Base-by-base conservation (phyloP, 2,329 filamentous ascomycete genomes). In the Botrytis elliptica region DNA sequence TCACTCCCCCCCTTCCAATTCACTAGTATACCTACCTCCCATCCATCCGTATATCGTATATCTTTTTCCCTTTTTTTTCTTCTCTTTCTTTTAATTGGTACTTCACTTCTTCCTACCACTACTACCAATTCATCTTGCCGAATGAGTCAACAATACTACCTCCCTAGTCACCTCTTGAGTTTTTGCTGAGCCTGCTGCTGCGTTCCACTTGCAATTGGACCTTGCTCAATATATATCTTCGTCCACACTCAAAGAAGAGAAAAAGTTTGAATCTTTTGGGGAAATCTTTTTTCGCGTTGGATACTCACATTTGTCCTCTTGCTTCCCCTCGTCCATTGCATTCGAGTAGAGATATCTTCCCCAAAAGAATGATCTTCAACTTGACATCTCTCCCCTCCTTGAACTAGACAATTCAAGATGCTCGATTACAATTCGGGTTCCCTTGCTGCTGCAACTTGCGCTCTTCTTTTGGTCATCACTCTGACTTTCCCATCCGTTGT, bases 391-490 rank as follows among this genome's bases (percentile, higher is more conserved):
- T 62, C 33, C 52, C 52, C 33, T 38, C 42, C 14, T 12, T 33
- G 3, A 67, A n/a, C 38, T 49, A 65, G 64, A 33, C 25, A 62
- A 42, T 69, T 62, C 64, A 72, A 62, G 42, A 90, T 72, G 91
- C 87, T 70, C 92, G 91, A 77, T 92, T 94, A 80, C 49, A 70
- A 74, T 72, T 76, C 75, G 67, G 75, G 70, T 71, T 79, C 79
- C 20, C 74, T 80, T 73, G 77, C 74, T 25, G 62, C 76, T 22
- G 79, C 75, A 62, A 71, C 66, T 25, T 73, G 71, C 68, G 82
- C 81, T 38, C 77, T 86, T 20, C 81, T 74, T 52, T 62, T 84
- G 57, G 79, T 83, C 25, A 76, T 79, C 46, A 76, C 85, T 33
- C 79, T 82, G 66, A 82, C 84, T 20, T 69, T 83, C 10, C 85